Conservation (phyloP, 2,329 filamentous ascomycete species). For the Neofusicoccum ribis region DNA sequence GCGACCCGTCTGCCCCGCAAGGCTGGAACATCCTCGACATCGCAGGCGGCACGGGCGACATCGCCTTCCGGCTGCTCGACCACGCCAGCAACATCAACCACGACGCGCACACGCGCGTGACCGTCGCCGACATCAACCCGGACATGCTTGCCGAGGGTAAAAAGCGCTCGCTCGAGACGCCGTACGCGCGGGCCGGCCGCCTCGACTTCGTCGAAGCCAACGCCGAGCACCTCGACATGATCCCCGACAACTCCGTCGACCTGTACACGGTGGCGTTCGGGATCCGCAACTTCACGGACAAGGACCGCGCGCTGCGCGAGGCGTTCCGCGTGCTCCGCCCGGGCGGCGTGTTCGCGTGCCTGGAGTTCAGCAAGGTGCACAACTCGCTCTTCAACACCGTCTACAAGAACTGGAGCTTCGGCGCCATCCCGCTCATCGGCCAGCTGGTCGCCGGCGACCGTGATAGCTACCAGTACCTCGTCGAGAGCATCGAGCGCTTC, state of each 20-base stretch:
- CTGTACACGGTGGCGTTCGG: slow-evolving; percentile 97
- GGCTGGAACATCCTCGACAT: slow-evolving; percentile 86
- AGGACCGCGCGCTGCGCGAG: slow-evolving; percentile 77
- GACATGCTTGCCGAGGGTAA: slow-evolving; percentile 89
- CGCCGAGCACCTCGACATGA: slow-evolving; percentile 70
- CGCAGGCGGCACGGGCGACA: slow-evolving; percentile 94
- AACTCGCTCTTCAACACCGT: slow-evolving; percentile 76
- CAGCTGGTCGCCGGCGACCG: slow-evolving; percentile 92
- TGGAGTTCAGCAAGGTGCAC: slow-evolving; percentile 89
- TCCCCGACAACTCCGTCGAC: slow-evolving; percentile 75
- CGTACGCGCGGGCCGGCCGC: slow-evolving; percentile 56
- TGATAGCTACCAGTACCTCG: slow-evolving; percentile 96
- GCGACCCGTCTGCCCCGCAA: slow-evolving; percentile 27
- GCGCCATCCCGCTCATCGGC: slow-evolving; percentile 90
- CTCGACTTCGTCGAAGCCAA: slow-evolving; percentile 85
- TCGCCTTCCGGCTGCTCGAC: slow-evolving; percentile 93
- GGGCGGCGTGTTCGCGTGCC: slow-evolving; percentile 91
- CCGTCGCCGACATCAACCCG: slow-evolving; percentile 93
- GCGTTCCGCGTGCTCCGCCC: slow-evolving; percentile 88
- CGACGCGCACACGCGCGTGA: slow-evolving; percentile 79
- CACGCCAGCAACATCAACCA: slow-evolving; percentile 79
- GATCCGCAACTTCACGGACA: slow-evolving; percentile 95
- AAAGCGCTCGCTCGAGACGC: slow-evolving; percentile 68
- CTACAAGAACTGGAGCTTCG: slow-evolving; percentile 96
- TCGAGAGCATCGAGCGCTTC: slow-evolving; percentile 95